These are phyloP conservation scores for Diphasiastrum complanatum DNA, from an alignment of 83 land plant genomes.

Conservation along the genomic window DNA sequence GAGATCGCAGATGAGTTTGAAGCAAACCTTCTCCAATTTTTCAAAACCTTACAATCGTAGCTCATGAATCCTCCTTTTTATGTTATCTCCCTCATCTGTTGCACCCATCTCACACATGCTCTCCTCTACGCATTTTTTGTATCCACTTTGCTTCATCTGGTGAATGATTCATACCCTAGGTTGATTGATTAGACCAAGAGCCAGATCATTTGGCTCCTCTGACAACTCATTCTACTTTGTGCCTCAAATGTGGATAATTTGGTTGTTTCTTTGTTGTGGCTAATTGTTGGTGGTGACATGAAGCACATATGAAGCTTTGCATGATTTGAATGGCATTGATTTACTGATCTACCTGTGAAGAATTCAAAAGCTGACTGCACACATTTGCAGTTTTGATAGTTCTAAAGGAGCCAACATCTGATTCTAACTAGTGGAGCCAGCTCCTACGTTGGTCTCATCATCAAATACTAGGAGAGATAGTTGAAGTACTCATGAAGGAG, in stretches of 20 bases:
- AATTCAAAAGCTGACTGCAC: too few relatives aligned
- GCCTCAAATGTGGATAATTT: conserved; percentile 55
- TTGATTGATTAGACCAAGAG: conserved; percentile 37
- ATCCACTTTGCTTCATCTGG: conserved; percentile 38
- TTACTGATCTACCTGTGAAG: too few relatives aligned
- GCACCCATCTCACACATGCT: conserved; percentile 53
- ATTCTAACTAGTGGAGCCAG: too few relatives aligned
- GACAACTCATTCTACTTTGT: conserved; percentile 40
- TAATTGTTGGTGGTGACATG: conserved; percentile 67
- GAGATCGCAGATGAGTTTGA: conserved; percentile 53
- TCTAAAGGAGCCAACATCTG: too few relatives aligned
- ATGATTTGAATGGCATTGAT: too few relatives aligned
- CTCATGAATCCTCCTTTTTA: conserved; percentile 44
- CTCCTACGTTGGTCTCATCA: too few relatives aligned
- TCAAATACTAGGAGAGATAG: too few relatives aligned
- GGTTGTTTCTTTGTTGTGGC: conserved; percentile 53
- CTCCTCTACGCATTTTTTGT: conserved; percentile 55
- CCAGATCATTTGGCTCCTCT: conserved; percentile 56
- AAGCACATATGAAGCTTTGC: too few relatives aligned
- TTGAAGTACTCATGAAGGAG: too few relatives aligned
- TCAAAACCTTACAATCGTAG: conserved; percentile 23
- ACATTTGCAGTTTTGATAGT: too few relatives aligned
- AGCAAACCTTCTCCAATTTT: conserved; percentile 37
- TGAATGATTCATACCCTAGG: conserved; percentile 54
- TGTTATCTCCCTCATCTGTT: conserved; percentile 40